Percentiles rank a stretch among this genome's conserved stretches.
Conservation (phyloP, 768 basidiomycete genomes). For the Pleurotus salmoneostramineus region DNA sequence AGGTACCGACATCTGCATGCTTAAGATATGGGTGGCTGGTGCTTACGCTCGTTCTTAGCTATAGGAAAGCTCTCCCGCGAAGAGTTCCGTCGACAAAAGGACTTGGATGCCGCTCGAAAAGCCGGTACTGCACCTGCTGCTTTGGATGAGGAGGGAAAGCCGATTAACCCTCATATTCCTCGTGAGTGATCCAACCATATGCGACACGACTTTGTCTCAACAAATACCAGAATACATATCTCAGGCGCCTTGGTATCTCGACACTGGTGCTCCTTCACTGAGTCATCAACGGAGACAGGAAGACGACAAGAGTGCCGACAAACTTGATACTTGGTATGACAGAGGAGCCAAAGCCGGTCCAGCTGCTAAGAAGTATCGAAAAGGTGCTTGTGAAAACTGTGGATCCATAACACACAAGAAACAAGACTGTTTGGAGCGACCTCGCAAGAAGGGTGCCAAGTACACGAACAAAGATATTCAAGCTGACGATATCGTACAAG, state of each 20-base stretch:
- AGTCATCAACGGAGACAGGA: conserved; percentile 89
- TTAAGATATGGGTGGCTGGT: background rate
- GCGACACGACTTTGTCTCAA: conserved; percentile 1
- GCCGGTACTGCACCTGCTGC: conserved; percentile 97
- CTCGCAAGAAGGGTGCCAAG: conserved; percentile 93
- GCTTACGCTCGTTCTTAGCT: conserved; percentile 22
- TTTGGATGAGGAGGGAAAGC: conserved; percentile 89
- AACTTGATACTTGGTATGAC: conserved; percentile 90
- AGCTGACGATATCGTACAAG: conserved; percentile 87
- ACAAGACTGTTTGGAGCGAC: conserved; percentile 92
- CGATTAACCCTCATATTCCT: conserved; percentile 99
- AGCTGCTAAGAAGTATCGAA: conserved; percentile 94
- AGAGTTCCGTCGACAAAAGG: conserved; percentile 93
- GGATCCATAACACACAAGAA: conserved; percentile 93
- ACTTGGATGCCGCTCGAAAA: conserved; percentile 96
- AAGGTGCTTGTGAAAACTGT: conserved; percentile 99
- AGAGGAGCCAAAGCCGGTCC: conserved; percentile 82
- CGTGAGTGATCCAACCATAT: conserved; percentile 47
- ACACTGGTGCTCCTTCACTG: conserved; percentile 89
- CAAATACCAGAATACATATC: conserved; percentile 83
- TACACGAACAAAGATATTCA: conserved; percentile 88
- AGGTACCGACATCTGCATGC: background rate
- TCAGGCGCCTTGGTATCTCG: conserved; percentile 98
- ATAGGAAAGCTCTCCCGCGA: conserved; percentile 89
- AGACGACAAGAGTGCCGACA: conserved; percentile 43